Evolutionary conservation across 2,329 filamentous ascomycete genomes (phyloP).

Genomic region (Decorospora gaudefroyi): DNA sequence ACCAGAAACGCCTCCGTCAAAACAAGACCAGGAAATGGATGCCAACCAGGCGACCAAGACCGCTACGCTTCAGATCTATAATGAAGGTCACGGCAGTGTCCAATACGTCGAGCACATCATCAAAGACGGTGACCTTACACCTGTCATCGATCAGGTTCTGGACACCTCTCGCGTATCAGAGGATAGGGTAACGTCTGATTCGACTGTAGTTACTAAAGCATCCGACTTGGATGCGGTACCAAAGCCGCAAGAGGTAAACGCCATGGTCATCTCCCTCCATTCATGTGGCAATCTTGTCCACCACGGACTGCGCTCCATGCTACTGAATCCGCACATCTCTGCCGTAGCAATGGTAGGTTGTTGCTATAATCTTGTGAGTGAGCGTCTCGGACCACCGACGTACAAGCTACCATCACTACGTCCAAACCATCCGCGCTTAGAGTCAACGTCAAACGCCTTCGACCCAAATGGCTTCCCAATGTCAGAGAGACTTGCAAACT

Average conservation of each 20-base stretch:
- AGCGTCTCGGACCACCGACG: conserved; percentile 82
- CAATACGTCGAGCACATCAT: conserved; percentile 78
- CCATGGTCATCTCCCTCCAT: conserved; percentile 94
- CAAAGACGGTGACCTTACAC: conserved; percentile 71
- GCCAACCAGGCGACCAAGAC: conserved; percentile 27
- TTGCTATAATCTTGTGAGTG: conserved; percentile 96
- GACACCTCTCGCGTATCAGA: conserved; percentile 44
- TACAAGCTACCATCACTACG: conserved; percentile 82
- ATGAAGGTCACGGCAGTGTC: conserved; percentile 69
- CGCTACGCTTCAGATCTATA: conserved; percentile 49
- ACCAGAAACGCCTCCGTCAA: not conserved
- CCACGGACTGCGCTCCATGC: conserved; percentile 83
- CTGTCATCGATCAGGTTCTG: conserved; percentile 67
- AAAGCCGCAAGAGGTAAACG: conserved; percentile 46
- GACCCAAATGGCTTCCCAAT: conserved; percentile 95
- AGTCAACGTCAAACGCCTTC: conserved; percentile 68
- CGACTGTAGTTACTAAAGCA: conserved; percentile 26
- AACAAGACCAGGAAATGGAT: not conserved
- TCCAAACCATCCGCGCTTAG: conserved; percentile 71
- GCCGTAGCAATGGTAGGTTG: conserved; percentile 97
- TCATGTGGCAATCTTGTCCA: conserved; percentile 98
- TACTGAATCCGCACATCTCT: conserved; percentile 79
- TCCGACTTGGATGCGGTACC: conserved; percentile 35
- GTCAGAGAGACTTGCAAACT: conserved; percentile 68
- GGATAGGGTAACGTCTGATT: conserved; percentile 33